Conservation (phyloP, 2,329 filamentous ascomycete species). For the Tothia fuscella region DNA sequence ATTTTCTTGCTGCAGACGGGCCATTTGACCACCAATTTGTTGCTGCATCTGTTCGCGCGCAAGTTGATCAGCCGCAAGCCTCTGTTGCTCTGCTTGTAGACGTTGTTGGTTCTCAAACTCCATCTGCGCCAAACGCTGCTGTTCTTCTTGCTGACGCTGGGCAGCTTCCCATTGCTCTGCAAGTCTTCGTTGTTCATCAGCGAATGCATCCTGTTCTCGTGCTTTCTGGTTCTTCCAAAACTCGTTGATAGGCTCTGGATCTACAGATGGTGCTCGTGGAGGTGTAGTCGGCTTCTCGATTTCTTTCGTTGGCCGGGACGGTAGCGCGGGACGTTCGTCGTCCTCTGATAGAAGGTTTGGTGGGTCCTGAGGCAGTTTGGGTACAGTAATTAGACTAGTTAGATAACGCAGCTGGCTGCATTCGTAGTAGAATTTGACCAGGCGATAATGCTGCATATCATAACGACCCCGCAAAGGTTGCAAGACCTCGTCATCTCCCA, state of each 20-base stretch:
- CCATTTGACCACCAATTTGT: conserved; percentile 90
- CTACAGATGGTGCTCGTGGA: conserved; percentile 54
- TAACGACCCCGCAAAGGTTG: conserved; percentile 80
- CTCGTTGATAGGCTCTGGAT: conserved; percentile 90
- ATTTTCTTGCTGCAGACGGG: conserved; percentile 90
- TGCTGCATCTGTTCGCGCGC: conserved; percentile 79
- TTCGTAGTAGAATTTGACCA: conserved; percentile 98
- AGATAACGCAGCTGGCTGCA: conserved; percentile 96
- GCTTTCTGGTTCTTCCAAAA: conserved; percentile 95
- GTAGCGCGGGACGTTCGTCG: conserved; percentile 63
- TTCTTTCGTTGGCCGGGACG: conserved; percentile 59
- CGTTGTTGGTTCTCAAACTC: conserved; percentile 98
- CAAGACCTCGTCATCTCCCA: conserved; percentile 85
- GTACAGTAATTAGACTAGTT: conserved; percentile 90
- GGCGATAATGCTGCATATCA: conserved; percentile 88
- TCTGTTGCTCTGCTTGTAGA: conserved; percentile 74
- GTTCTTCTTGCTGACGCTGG: conserved; percentile 68
- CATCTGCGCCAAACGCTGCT: conserved; percentile 71
- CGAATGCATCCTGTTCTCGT: conserved; percentile 86
- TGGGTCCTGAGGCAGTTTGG: conserved; percentile 87
- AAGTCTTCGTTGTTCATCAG: conserved; percentile 80
- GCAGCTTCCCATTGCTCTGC: conserved; percentile 79
- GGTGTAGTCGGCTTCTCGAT: conserved; percentile 59
- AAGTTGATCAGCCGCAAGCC: conserved; percentile 80
- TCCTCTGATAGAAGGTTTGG: conserved; percentile 81